Evolutionary conservation across 768 basidiomycete species (phyloP), one percentile per base, ranked within the genome.

Genomic region (Rhodotorula babjevae): DNA sequence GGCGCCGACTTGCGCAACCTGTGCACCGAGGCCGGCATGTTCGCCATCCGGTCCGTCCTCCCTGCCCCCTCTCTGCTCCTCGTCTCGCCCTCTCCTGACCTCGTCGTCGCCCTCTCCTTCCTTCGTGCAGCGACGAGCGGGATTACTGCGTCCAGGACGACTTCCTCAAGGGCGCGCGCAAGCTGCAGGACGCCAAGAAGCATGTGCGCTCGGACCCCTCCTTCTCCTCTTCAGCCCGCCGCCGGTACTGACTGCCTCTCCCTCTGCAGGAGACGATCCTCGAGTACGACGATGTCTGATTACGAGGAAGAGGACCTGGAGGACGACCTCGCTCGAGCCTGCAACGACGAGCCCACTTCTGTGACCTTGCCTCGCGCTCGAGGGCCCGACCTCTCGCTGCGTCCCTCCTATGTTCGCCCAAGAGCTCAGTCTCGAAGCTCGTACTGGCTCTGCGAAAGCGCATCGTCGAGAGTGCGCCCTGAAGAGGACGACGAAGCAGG

Each of bases 1-100:
- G 96, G 96, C 65, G 96, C 96, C 27, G 96, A 98, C 84, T 81
- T 97, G 79, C 86, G 93, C 61, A 98, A 98, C 80, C 91, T 97
- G 10, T 77, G 73, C 61, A 79, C 78, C 55, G 78, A 79, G 64
- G 79, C 80, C 31, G 95, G 95, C 58, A 95, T 99, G 93, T 98
- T 97, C 79, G 96, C 96, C 14, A 97, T 99, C 77, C 87, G 96
- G 59, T 95, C 94, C 71, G 94, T 96, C 77, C 11, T 10, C 4
- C 2, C 15, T 31, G 40, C 18, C n/a, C 25, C 3, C 33, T 52
- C 25, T 31, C n/a, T 27, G 29, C 31, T 14, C 5, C 33, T 25
- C 21, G 3, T 12, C 7, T 23, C 11, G 50, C 23, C 21, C 46
- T 9, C 10, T 25, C 9, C 50, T 52, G 50, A 52, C 25, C 11